Conservation (phyloP, 495 filamentous ascomycete species). For the Xylaria palmicola region DNA sequence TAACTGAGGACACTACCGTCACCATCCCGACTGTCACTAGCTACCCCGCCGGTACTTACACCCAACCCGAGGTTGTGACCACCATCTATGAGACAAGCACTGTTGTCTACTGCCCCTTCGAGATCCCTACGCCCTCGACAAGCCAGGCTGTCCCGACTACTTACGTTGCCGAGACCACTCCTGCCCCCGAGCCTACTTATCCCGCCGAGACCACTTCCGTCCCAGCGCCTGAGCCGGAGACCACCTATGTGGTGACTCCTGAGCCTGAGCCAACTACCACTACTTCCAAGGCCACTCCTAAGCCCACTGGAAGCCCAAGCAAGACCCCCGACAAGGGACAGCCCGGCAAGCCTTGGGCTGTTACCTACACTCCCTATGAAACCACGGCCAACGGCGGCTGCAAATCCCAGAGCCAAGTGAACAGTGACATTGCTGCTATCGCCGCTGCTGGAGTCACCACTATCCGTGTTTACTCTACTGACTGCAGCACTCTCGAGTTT, state of each 20-base stretch:
- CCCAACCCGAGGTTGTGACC: conserved; percentile 61
- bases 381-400: conserved; percentile 51
- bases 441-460: conserved; percentile 70
- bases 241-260: conserved; percentile 17
- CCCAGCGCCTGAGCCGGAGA: conserved; percentile 12
- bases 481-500: conserved; percentile 77
- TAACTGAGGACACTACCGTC: conserved; percentile 52
- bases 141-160: conserved; percentile 26
- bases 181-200: conserved; percentile 21
- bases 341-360: conserved; percentile 69
- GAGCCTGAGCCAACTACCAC: conserved; percentile 24
- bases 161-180: conserved; percentile 16
- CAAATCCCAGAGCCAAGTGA: conserved; percentile 63
- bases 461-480: conserved; percentile 88
- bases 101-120: conserved; percentile 72
- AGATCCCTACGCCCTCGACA: conserved; percentile 37
- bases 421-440: conserved; percentile 66
- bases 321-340: conserved; percentile 19
- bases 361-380: conserved; percentile 89
- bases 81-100: conserved; percentile 68
- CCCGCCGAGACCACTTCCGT: conserved; percentile 10
- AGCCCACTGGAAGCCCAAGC: conserved; percentile 19
- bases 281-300: conserved; percentile 19
- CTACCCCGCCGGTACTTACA: conserved; percentile 72
- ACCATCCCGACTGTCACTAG: conserved; percentile 67